These are phyloP conservation scores for Alternaria brassicae DNA, from an alignment of 2,329 filamentous ascomycete genomes.

Conservation along the genomic window DNA sequence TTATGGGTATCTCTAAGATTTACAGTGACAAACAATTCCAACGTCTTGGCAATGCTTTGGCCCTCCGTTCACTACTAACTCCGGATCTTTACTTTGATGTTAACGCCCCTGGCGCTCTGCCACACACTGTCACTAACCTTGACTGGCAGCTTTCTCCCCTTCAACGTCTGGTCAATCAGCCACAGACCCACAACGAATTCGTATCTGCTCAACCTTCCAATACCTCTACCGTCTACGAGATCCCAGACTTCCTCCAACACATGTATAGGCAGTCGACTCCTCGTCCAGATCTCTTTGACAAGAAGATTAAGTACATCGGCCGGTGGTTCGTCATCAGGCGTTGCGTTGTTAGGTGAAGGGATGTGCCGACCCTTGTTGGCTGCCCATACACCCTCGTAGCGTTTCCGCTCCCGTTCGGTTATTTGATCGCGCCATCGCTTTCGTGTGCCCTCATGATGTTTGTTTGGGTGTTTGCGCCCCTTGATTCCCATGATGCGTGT, in stretches of 20 bases:
- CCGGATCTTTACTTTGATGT: constrained; percentile 48
- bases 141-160: constrained; percentile 77
- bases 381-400: constrained; percentile 86
- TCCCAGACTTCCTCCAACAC: constrained; percentile 80
- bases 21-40: constrained; percentile 17
- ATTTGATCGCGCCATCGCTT: constrained; percentile 80
- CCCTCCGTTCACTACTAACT: not conserved
- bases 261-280: constrained; percentile 71
- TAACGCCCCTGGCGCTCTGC: constrained; percentile 66
- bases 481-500: constrained; percentile 61
- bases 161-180: constrained; percentile 81
- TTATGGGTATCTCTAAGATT: constrained; percentile 40
- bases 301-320: constrained; percentile 71
- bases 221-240: constrained; percentile 67
- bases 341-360: constrained; percentile 18
- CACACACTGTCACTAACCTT: constrained; percentile 77
- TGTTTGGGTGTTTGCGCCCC: constrained; percentile 65
- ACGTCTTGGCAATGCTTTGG: constrained; percentile 18
- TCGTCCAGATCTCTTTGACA: constrained; percentile 75
- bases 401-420: constrained; percentile 73
- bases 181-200: constrained; percentile 86
- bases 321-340: constrained; percentile 36
- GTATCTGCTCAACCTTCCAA: constrained; percentile 66
- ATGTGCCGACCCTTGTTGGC: constrained; percentile 71
- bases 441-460: constrained; percentile 77